Percentiles rank a stretch among this genome's conserved stretches.
Evolutionary conservation across 495 filamentous ascomycete genomes (phyloP).

Genomic region (Penicillium paxilli): DNA sequence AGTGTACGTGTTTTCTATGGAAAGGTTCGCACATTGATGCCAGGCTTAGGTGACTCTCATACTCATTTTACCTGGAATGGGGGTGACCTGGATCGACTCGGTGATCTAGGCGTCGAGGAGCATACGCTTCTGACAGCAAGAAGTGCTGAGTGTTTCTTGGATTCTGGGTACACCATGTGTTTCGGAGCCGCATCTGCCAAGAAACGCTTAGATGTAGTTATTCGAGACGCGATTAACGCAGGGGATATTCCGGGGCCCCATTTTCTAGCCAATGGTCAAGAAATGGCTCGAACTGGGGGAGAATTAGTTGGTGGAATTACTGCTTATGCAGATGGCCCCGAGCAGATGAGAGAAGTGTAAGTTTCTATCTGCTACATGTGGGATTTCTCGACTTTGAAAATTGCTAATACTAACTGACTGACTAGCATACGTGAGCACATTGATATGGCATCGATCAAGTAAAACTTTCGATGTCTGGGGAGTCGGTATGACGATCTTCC

Average conservation of each 20-base stretch:
- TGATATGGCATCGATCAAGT: constrained; percentile 51
- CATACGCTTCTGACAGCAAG: constrained; percentile 47
- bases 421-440: constrained; percentile 40
- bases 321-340: constrained; percentile 45
- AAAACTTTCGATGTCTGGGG: constrained; percentile 54
- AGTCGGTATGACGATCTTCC: constrained; percentile 27
- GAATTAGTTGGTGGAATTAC: constrained; percentile 49
- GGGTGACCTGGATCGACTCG: constrained; percentile 36
- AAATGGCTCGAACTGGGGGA: constrained; percentile 46
- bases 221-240: constrained; percentile 55
- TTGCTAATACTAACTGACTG: not conserved
- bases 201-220: constrained; percentile 47
- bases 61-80: constrained; percentile 54
- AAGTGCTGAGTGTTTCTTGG: constrained; percentile 44
- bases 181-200: constrained; percentile 54
- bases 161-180: constrained; percentile 50
- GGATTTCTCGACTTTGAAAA: not conserved
- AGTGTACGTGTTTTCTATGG: constrained; percentile 32
- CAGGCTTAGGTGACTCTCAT: constrained; percentile 49
- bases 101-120: constrained; percentile 45
- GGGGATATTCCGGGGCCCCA: constrained; percentile 55
- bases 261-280: constrained; percentile 49
- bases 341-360: constrained; percentile 43
- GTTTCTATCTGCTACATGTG: not conserved
- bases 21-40: constrained; percentile 40